Evolutionary conservation across 805 yeast genomes (phyloP).

Genomic region (Hemisphaericaspora nanyangensis): DNA sequence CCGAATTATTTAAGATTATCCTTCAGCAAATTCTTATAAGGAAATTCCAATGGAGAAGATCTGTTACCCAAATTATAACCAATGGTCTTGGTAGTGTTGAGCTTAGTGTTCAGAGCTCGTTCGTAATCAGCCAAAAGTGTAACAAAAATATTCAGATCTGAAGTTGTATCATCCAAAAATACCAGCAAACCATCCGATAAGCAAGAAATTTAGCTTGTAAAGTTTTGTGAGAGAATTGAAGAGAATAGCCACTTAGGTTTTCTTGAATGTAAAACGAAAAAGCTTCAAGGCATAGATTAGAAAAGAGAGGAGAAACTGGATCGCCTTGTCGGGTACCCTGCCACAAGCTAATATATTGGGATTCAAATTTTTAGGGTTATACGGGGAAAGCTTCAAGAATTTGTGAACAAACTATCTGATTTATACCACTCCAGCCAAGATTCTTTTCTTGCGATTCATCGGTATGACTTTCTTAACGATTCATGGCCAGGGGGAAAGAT

Average conservation of each 20-base stretch:
- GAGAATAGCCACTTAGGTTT: neutral
- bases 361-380: neutral
- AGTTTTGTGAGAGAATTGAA: too few relatives aligned
- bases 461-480: too few relatives aligned
- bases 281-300: neutral
- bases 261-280: too few relatives aligned
- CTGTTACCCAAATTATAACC: neutral
- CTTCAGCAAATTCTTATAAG: neutral
- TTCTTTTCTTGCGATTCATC: too few relatives aligned
- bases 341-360: too few relatives aligned
- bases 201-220: neutral
- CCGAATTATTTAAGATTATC: neutral
- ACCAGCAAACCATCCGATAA: neutral
- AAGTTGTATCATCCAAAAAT: neutral
- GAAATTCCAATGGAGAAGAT: neutral
- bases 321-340: too few relatives aligned
- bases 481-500: too few relatives aligned
- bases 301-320: neutral
- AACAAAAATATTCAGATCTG: neutral
- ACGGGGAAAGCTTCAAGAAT: neutral
- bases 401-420: neutral
- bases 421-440: neutral
- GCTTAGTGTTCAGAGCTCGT: neutral
- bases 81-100: neutral
- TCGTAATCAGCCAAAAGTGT: neutral